Base-by-base conservation (phyloP, 768 basidiomycete genomes). In the Suillus sp. region DNA sequence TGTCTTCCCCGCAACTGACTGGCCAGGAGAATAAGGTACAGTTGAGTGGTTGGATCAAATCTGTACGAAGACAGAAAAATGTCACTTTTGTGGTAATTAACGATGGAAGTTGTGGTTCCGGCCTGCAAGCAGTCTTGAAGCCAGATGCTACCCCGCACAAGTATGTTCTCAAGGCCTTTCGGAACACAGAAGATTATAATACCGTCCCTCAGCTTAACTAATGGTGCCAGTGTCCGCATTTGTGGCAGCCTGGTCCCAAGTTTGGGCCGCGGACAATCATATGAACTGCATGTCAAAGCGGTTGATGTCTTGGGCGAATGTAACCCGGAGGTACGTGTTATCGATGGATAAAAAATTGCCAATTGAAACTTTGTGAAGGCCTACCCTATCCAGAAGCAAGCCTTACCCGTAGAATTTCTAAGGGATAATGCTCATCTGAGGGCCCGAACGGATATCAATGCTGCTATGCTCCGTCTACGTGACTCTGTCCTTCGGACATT, bases 301-400 rank as follows among this genome's bases (percentile, higher is more conserved):
- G 71, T 85, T 11, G 76, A 80, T 18, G 74, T 86, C 10, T 69
- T 87, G 1, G 88, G 88, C n/a, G 76, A 73, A 43, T 89, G 85
- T 67, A 78, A 86, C 66, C 78, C 84, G n/a, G 83, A 84, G 66
- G 87, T 88, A 48, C 13, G 2, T 45, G 13, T 16, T 38, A n/a
- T 16, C 10, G 72, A 32, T 61, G 40, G 30, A 27, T 50, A 56
- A 61, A 37, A 25, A 22, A n/a, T 18, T 34, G 53, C 59, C 72
- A 8, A 69, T 70, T 35, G 68, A 75, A 40, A 57, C 11, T 57
- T 6, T 40, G 40, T 71, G 68, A 51, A 95, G 95, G 78, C 77
- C 53, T 98, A 96, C 75, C 95, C 95, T 0, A 94, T 97, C 59
- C 96, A 96, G 75, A 98, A 97, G 74, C 88, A 98, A 75, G 75